Evolutionary conservation across 495 filamentous ascomycete genomes (phyloP).

Genomic region (Xylaria castorea): DNA sequence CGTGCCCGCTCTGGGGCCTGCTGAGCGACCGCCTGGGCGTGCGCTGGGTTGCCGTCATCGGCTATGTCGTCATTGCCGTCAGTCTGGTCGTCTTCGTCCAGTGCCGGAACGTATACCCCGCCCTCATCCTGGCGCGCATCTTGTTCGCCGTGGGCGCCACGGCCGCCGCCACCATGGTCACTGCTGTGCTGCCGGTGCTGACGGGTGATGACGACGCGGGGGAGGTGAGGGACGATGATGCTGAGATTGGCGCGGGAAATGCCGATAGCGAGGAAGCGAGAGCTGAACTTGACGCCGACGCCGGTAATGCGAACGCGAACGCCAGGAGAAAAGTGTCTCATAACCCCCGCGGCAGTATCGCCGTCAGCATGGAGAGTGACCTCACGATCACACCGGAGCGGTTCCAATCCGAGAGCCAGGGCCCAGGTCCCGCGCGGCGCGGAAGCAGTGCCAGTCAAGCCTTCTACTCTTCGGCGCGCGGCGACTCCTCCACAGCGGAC

Average conservation of each 20-base stretch:
- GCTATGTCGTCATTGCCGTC: slow-evolving; percentile 80
- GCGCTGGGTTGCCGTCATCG: slow-evolving; percentile 75
- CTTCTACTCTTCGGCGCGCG: slow-evolving; percentile 26
- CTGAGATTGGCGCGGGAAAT: neutral
- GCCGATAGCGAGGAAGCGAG: slow-evolving; percentile 21
- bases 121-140: slow-evolving; percentile 83
- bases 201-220: slow-evolving; percentile 56
- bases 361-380: slow-evolving; percentile 66
- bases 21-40: slow-evolving; percentile 91
- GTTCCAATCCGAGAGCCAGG: slow-evolving; percentile 29
- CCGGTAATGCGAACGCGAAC: neutral
- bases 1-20: slow-evolving; percentile 91
- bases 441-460: slow-evolving; percentile 25
- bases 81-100: slow-evolving; percentile 83
- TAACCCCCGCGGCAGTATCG: slow-evolving; percentile 46
- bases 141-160: slow-evolving; percentile 90
- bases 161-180: slow-evolving; percentile 95
- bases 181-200: slow-evolving; percentile 88
- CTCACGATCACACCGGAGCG: slow-evolving; percentile 67
- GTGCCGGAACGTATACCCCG: slow-evolving; percentile 85
- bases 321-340: neutral
- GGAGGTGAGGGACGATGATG: slow-evolving; percentile 31
- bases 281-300: neutral
- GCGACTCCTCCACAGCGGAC: slow-evolving; percentile 31
- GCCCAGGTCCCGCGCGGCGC: neutral